Evolutionary conservation across 106 monocot species (phyloP).

Genomic region (Alisma plantagoaquatica): DNA sequence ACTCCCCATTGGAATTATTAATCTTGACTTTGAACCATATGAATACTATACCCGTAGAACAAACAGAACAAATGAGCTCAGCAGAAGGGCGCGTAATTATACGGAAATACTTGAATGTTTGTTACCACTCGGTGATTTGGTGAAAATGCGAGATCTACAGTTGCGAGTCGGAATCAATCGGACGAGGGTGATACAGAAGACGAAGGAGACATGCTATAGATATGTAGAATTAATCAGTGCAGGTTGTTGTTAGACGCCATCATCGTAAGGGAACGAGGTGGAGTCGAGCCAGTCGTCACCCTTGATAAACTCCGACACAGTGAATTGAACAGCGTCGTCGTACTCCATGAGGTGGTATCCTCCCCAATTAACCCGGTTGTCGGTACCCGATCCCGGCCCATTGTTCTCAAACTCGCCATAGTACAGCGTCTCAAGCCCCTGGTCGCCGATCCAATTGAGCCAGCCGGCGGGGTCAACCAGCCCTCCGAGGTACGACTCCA

Average conservation of each 20-base stretch:
- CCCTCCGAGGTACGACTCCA: slow-evolving; percentile 44
- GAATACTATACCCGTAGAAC: too few species aligned
- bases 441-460: slow-evolving; percentile 29
- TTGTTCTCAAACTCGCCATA: slow-evolving; percentile 42
- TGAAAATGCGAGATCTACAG: too few species aligned
- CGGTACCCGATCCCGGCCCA: slow-evolving; percentile 29
- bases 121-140: too few species aligned
- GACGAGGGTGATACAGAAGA: too few species aligned
- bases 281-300: slow-evolving; percentile 39
- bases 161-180: too few species aligned
- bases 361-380: slow-evolving; percentile 28
- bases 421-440: slow-evolving; percentile 35
- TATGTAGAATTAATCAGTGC: too few species aligned
- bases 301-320: slow-evolving; percentile 28
- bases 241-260: slow-evolving; percentile 32
- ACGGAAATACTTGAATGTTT: too few species aligned
- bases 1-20: too few species aligned
- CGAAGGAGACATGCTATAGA: too few species aligned
- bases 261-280: slow-evolving; percentile 35
- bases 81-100: too few species aligned
- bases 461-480: slow-evolving; percentile 64
- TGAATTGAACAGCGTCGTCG: slow-evolving; percentile 34
- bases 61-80: too few species aligned
- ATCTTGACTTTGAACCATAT: too few species aligned
- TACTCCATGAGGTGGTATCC: slow-evolving; percentile 41